Conservation (phyloP, 257 asterid genomes). For the Rehmannia glutinosa region DNA sequence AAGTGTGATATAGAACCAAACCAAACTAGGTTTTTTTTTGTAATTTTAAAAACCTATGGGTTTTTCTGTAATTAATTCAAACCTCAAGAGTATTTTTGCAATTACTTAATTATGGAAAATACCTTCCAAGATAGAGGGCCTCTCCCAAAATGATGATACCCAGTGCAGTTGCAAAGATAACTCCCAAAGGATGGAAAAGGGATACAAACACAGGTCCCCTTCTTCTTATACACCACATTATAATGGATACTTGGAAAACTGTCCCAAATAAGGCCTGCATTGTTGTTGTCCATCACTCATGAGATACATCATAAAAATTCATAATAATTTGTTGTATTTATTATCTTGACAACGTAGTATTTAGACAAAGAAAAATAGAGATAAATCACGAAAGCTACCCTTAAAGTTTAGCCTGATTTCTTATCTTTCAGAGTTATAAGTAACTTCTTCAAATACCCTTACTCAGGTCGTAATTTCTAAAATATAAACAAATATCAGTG, state of each 20-base stretch:
- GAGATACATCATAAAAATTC: not conserved
- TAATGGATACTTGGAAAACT: slow-evolving; percentile 50
- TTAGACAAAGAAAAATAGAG: not conserved
- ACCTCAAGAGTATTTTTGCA: too few relatives aligned
- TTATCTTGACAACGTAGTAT: not conserved
- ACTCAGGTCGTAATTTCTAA: too few relatives aligned
- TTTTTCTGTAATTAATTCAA: too few relatives aligned
- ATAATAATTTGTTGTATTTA: not conserved
- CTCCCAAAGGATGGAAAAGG: slow-evolving; percentile 62
- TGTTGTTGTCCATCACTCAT: not conserved
- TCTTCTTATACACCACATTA: slow-evolving; percentile 57
- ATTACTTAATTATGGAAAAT: not conserved
- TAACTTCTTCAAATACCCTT: too few relatives aligned
- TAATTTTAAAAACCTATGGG: too few relatives aligned
- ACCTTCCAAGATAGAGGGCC: slow-evolving; percentile 65
- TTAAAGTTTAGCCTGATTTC: too few relatives aligned
- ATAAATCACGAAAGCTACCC: too few relatives aligned
- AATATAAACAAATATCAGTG: too few relatives aligned
- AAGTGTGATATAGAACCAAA: too few relatives aligned
- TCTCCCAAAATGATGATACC: slow-evolving; percentile 57
- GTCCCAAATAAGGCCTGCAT: slow-evolving; percentile 58
- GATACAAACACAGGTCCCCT: slow-evolving; percentile 67
- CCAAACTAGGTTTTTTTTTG: too few relatives aligned
- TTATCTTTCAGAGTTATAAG: too few relatives aligned
- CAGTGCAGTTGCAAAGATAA: slow-evolving; percentile 35